Conservation (phyloP, 2,329 filamentous ascomycete species). For the Pyrenophora seminiperda region DNA sequence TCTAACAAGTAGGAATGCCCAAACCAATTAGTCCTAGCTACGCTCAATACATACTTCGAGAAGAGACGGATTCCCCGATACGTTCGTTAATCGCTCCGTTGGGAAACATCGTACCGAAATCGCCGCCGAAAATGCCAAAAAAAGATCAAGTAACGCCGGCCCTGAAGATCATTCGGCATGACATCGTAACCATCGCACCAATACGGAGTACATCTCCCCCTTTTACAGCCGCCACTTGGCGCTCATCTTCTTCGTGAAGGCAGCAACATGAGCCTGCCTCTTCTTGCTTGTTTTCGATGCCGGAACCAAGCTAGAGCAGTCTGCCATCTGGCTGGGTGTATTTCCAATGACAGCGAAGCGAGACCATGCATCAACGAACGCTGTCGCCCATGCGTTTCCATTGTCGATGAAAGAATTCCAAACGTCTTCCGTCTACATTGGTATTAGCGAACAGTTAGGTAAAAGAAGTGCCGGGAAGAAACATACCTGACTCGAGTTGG, state of each 20-base stretch:
- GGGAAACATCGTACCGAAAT: too few species aligned
- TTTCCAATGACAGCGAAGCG: constrained; percentile 31
- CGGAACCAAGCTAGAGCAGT: constrained; percentile 30
- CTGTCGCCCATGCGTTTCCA: constrained; percentile 21
- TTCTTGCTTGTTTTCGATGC: neutral
- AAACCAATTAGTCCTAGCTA: too few species aligned
- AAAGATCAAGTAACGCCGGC: neutral
- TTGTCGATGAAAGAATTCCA: constrained; percentile 27
- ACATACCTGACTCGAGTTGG: constrained; percentile 27
- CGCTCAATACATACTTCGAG: too few species aligned
- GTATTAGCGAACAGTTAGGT: neutral
- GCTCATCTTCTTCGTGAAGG: constrained; percentile 4
- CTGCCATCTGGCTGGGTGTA: constrained; percentile 23
- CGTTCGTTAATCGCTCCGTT: too few species aligned
- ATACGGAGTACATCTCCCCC: too few species aligned
- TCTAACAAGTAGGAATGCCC: too few species aligned
- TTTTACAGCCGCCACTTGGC: constrained; percentile 5
- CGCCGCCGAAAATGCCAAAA: too few species aligned
- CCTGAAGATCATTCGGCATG: neutral
- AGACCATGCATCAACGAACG: constrained; percentile 31
- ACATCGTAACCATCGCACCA: neutral
- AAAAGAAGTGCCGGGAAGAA: neutral
- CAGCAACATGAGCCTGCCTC: neutral
- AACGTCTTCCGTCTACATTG: constrained; percentile 17
- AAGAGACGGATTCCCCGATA: too few species aligned